A percentile compares a stretch with the other conserved stretches of the same genome.
These are phyloP conservation scores for Pilasporangium apinafurcum DNA, from an alignment of 352 stramenopile genomes.

Conservation along the genomic window DNA sequence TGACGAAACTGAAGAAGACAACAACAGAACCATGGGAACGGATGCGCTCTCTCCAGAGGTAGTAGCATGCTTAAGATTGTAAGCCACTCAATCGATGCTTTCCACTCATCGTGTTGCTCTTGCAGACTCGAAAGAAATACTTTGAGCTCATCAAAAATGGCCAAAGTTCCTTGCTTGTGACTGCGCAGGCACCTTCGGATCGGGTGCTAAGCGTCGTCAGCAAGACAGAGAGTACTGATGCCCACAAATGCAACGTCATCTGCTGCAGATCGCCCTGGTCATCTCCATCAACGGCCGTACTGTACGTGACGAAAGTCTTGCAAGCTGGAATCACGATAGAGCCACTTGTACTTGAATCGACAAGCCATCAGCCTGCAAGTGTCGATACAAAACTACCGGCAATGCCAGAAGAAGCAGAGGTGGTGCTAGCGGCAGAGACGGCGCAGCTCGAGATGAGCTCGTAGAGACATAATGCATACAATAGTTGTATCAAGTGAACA, in stretches of 20 bases:
- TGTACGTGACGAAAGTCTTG: constrained; percentile 40
- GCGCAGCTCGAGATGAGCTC: constrained; percentile 20
- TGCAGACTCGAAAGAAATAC: constrained; percentile 24
- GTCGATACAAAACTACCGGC: background rate
- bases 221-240: background rate
- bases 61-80: background rate
- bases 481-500: no score
- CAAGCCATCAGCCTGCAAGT: constrained; percentile 5
- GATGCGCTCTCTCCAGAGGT: background rate
- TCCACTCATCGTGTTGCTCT: background rate
- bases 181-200: constrained; percentile 15
- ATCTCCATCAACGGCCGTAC: constrained; percentile 4
- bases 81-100: background rate
- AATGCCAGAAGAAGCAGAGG: constrained; percentile 1
- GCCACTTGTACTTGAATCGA: constrained; percentile 11
- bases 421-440: constrained; percentile 16
- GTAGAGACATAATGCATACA: background rate
- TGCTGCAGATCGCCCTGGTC: constrained; percentile 36
- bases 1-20: constrained; percentile 1
- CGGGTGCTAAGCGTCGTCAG: constrained; percentile 30
- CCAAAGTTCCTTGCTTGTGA: constrained; percentile 29
- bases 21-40: constrained; percentile 6
- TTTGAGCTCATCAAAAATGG: constrained; percentile 27
- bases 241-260: constrained; percentile 56
- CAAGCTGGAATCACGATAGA: constrained; percentile 34